Percentiles rank a stretch among this genome's conserved stretches.
phyloP scores from a whole-genome alignment of 192 early-diverging fungal genomes.

The Dissophora ornata region DNA sequence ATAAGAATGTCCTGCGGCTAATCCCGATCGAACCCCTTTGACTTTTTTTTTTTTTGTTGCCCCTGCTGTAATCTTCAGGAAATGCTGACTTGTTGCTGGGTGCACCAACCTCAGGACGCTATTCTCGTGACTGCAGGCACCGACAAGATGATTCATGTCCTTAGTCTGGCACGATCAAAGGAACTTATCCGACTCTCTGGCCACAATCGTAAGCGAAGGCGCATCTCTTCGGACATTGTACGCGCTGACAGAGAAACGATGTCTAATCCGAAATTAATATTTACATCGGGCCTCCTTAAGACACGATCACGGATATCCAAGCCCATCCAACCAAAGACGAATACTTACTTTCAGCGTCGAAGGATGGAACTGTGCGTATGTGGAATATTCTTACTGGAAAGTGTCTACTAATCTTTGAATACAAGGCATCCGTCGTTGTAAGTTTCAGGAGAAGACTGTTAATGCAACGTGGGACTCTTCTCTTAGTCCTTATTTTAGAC shows the following conservation, averaged over 20 bases:
- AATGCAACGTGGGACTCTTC: too few relatives aligned
- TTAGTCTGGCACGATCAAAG: conserved; percentile 78
- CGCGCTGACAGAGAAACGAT: too few relatives aligned
- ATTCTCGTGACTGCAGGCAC: conserved; percentile 76
- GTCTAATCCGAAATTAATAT: too few relatives aligned
- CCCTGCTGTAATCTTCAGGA: conserved; percentile 18
- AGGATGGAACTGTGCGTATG: conserved; percentile 79
- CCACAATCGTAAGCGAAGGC: conserved; percentile 63
- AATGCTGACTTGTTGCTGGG: conserved; percentile 79
- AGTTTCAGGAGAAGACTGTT: too few relatives aligned
- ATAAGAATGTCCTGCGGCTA: too few relatives aligned
- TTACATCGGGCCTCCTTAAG: too few relatives aligned
- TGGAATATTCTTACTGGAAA: conserved; percentile 77
- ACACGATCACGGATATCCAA: conserved; percentile 74
- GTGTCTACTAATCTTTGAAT: conserved; percentile 73
- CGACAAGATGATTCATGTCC: conserved; percentile 71
- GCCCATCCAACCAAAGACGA: conserved; percentile 74
- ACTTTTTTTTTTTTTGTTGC: too few relatives aligned
- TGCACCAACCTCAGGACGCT: conserved; percentile 74
- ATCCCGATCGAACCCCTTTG: too few relatives aligned
- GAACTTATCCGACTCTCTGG: conserved; percentile 71
- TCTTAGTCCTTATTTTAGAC: too few relatives aligned
- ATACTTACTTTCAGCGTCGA: conserved; percentile 75
- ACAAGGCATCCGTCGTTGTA: conserved; percentile 68
- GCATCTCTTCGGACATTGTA: too few relatives aligned